Conservation (phyloP, 2,329 filamentous ascomycete species). For the Thielaviopsis populi region DNA sequence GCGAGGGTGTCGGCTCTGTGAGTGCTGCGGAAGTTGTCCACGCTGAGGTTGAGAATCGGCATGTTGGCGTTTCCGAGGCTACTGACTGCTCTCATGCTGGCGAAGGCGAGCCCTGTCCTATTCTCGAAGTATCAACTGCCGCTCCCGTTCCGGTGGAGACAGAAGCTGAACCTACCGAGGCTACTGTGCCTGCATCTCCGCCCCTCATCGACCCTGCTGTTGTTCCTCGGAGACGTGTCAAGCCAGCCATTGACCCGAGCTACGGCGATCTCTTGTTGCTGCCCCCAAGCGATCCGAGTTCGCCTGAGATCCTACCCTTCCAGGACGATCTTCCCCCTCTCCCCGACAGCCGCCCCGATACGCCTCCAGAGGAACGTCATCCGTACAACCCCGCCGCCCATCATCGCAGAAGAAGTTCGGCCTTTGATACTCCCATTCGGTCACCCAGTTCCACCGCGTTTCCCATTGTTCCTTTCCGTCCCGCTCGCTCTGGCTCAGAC, state of each 20-base stretch:
- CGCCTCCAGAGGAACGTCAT: conserved; percentile 23
- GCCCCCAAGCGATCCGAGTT: conserved; percentile 43
- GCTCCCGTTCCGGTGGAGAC: background rate
- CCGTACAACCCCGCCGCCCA: background rate
- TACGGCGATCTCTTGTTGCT: conserved; percentile 50
- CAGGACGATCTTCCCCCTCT: conserved; percentile 32
- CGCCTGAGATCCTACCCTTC: conserved; percentile 26
- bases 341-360: conserved; percentile 45
- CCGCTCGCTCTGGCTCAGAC: conserved; percentile 31
- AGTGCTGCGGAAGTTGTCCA: conserved; percentile 22
- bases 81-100: background rate
- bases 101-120: background rate
- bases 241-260: conserved; percentile 50
- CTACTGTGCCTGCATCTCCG: conserved; percentile 22
- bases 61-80: background rate
- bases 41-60: background rate
- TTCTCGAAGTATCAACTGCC: background rate
- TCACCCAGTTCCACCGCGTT: conserved; percentile 44
- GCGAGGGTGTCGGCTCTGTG: conserved; percentile 46
- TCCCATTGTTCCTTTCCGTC: conserved; percentile 40
- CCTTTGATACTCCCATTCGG: conserved; percentile 19
- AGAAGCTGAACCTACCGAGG: background rate
- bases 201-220: conserved; percentile 1
- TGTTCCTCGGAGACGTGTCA: conserved; percentile 42
- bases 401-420: conserved; percentile 5